Evolutionary conservation across 345 rosid genomes (phyloP).

Genomic region (Eutrema japonicum): DNA sequence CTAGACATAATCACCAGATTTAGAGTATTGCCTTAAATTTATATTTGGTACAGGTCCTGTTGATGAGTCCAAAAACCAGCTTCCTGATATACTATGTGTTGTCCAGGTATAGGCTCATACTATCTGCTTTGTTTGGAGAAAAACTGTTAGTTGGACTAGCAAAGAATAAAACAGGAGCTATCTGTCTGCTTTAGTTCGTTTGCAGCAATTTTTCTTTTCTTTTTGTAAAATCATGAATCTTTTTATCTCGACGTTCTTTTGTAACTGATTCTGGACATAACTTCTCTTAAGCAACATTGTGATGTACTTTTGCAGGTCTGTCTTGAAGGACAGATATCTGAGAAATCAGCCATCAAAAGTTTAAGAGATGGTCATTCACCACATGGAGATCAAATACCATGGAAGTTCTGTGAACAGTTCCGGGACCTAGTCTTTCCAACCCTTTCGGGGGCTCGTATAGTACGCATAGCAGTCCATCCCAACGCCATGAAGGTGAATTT

Average conservation of each 20-base stretch:
- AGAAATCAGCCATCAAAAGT: constrained; percentile 70
- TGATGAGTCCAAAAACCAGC: constrained; percentile 87
- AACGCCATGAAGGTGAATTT: constrained; percentile 81
- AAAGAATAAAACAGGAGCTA: constrained; percentile 4
- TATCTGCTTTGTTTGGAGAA: constrained; percentile 13
- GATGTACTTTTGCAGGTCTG: constrained; percentile 57
- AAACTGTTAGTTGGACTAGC: neutral
- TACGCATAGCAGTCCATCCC: constrained; percentile 97
- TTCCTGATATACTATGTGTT: constrained; percentile 94
- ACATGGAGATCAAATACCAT: constrained; percentile 93
- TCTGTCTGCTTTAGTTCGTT: constrained; percentile 20
- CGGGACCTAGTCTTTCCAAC: constrained; percentile 80
- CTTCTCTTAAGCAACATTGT: constrained; percentile 7
- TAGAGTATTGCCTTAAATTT: constrained; percentile 22
- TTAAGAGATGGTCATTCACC: constrained; percentile 83
- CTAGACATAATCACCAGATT: constrained; percentile 21
- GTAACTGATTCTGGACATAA: constrained; percentile 26
- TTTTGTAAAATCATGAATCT: neutral
- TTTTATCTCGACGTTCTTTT: constrained; percentile 18
- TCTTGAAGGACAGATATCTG: constrained; percentile 95
- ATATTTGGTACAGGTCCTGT: constrained; percentile 76
- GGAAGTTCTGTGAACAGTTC: constrained; percentile 94
- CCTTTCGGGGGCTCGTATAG: constrained; percentile 93
- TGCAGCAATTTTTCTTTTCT: neutral
- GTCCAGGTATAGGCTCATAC: constrained; percentile 64